Percentiles rank a stretch among this genome's conserved stretches.
These are phyloP conservation scores for Xerocomus spinulosus DNA, from an alignment of 768 basidiomycete species.

Conservation along the genomic window DNA sequence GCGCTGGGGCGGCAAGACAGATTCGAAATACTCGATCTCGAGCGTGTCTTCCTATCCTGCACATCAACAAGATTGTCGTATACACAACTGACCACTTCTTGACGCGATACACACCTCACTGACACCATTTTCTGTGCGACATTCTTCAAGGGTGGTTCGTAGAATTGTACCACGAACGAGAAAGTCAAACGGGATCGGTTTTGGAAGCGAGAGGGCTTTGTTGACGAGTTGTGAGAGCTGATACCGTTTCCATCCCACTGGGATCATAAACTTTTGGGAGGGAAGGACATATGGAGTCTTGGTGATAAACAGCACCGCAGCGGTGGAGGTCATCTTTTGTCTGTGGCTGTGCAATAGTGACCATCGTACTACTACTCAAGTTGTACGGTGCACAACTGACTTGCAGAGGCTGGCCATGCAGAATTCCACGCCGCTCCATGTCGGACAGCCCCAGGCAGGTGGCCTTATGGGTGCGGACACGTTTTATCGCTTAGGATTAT, in stretches of 20 bases:
- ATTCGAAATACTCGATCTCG: conserved; percentile 89
- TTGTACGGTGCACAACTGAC: too few relatives aligned
- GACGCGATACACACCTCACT: conserved; percentile 49
- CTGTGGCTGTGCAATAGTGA: background rate
- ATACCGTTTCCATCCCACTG: conserved; percentile 85
- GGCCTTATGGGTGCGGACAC: too few relatives aligned
- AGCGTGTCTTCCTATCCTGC: conserved; percentile 74
- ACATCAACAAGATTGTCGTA: conserved; percentile 8
- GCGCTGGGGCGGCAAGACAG: conserved; percentile 79
- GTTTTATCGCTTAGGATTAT: too few relatives aligned
- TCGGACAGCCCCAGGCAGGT: too few relatives aligned
- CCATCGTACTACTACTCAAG: too few relatives aligned
- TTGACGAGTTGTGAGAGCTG: conserved; percentile 97
- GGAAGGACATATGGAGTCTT: conserved; percentile 18
- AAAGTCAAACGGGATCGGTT: conserved; percentile 90
- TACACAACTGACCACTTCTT: background rate
- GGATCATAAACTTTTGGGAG: conserved; percentile 89
- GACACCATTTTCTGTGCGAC: conserved; percentile 65
- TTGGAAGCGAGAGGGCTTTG: conserved; percentile 73
- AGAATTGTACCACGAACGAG: conserved; percentile 80
- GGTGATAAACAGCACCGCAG: conserved; percentile 19
- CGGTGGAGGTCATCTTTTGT: too few relatives aligned
- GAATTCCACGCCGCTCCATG: too few relatives aligned
- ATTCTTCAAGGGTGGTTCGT: conserved; percentile 63
- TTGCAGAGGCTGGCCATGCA: too few relatives aligned